Percentiles rank a stretch among this genome's conserved stretches.
These are phyloP conservation scores for Mycocentrospora acerina DNA, from an alignment of 2,329 filamentous ascomycete genomes.

Conservation along the genomic window DNA sequence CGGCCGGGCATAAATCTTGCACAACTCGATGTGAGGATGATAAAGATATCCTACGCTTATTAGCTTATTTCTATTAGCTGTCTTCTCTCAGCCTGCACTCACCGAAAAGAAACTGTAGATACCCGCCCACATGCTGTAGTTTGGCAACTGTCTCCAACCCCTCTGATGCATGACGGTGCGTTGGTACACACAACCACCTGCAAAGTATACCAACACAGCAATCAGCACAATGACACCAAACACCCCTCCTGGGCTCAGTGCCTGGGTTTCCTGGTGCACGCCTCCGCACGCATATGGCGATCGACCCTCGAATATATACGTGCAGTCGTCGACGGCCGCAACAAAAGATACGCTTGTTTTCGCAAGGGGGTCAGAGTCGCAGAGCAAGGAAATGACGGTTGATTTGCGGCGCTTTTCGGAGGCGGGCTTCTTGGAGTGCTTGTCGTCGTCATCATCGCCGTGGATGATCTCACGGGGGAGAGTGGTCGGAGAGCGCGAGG, in stretches of 20 bases:
- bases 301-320: constrained; percentile 93
- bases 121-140: constrained; percentile 89
- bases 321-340: constrained; percentile 84
- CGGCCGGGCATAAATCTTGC: constrained; percentile 64
- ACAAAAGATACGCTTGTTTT: constrained; percentile 79
- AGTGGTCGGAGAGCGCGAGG: constrained; percentile 26
- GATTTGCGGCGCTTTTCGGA: constrained; percentile 70
- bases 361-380: constrained; percentile 76
- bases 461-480: constrained; percentile 45
- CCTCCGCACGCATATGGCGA: constrained; percentile 82
- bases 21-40: constrained; percentile 70
- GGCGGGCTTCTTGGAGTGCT: constrained; percentile 40
- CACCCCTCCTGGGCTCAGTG: constrained; percentile 69
- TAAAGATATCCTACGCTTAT: constrained; percentile 55
- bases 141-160: constrained; percentile 93
- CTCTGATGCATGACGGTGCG: constrained; percentile 90
- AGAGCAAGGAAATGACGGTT: constrained; percentile 88
- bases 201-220: constrained; percentile 82
- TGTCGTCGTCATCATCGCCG: constrained; percentile 38
- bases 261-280: constrained; percentile 58
- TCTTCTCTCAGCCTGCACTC: constrained; percentile 25
- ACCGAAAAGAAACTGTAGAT: constrained; percentile 84
- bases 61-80: constrained; percentile 7
- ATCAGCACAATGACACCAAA: constrained; percentile 84
- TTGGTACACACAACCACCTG: constrained; percentile 94